Evolutionary conservation across 2,329 filamentous ascomycete genomes (phyloP), one percentile per base, ranked within the genome.

Genomic region (Hymenoscyphus repandus): DNA sequence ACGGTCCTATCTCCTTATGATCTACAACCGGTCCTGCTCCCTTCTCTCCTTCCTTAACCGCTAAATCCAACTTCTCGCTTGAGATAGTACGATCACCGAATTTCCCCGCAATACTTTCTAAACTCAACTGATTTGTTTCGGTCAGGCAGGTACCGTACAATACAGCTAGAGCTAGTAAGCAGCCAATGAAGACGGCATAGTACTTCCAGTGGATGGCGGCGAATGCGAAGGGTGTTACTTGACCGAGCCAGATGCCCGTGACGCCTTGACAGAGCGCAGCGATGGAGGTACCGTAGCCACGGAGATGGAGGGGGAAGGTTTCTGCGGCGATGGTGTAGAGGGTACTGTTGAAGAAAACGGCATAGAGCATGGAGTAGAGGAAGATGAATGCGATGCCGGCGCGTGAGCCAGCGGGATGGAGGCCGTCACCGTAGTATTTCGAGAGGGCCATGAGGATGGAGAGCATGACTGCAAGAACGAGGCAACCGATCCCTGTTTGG

Each of bases 101-200:
- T 1, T 60, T 39, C 39, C 56, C 60, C 2, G 58, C 64, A 56
- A 70, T 70, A 60, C 83, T 75, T 67, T 87, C 83, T 38, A 86
- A 74, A 1, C 76, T 79, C 17, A 86, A 72, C 38, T 81, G 82
- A 68, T 85, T 85, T 45, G 83, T 86, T 70, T 86, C 83, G 54
- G 82, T 81, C 54, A 86, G 70, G 62, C 79, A 75, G 58, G 71
- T 61, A 38, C 64, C 70, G 27, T 69, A 70, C 5, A 70, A 55
- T 5, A 66, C 53, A 0, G 68, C 69, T 1, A 63, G 59, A 0
- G 45, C 55, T 11, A 65, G 38, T 31, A 66, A 63, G 0, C 51
- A 61, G 6, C 60, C 61, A 47, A 72, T 71, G 53, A 71, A 68
- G 1, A 72, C 58, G 2, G 66, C 61, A 51, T 71, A 72, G 52